Percentiles rank a stretch among this genome's conserved stretches.
Conservation (phyloP, 169 alveolate species). For the Plasmodium berghei region DNA sequence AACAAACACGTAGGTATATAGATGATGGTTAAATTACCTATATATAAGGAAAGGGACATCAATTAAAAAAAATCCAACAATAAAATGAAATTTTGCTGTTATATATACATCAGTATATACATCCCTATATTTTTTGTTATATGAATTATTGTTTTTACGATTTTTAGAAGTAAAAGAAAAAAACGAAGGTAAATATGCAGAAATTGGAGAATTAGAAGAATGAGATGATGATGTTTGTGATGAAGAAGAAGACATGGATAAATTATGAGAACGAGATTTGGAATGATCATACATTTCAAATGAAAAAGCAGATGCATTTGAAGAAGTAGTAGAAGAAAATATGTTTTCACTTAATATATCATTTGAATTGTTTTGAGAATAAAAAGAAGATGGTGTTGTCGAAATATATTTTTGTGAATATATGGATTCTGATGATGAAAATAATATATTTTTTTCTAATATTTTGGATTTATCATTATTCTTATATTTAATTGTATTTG, state of each 20-base stretch:
- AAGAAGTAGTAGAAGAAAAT: no score
- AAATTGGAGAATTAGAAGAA: neutral
- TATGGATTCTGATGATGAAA: no score
- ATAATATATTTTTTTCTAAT: no score
- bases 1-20: no score
- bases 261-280: neutral
- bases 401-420: no score
- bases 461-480: no score
- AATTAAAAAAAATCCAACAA: conserved; percentile 55
- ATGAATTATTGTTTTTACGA: conserved; percentile 10
- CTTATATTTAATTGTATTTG: no score
- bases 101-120: conserved; percentile 71
- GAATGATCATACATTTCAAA: no score
- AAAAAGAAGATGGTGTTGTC: no score
- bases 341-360: no score
- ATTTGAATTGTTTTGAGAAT: no score
- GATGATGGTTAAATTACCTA: conserved; percentile 2
- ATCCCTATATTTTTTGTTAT: conserved; percentile 37
- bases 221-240: neutral
- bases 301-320: no score
- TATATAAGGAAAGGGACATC: conserved; percentile 65
- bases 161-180: conserved; percentile 23
- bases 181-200: conserved; percentile 12
- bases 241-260: neutral
- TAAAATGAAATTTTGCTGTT: conserved; percentile 70